phyloP scores from a whole-genome alignment of 768 basidiomycete genomes.

The Podaxis sp. region DNA sequence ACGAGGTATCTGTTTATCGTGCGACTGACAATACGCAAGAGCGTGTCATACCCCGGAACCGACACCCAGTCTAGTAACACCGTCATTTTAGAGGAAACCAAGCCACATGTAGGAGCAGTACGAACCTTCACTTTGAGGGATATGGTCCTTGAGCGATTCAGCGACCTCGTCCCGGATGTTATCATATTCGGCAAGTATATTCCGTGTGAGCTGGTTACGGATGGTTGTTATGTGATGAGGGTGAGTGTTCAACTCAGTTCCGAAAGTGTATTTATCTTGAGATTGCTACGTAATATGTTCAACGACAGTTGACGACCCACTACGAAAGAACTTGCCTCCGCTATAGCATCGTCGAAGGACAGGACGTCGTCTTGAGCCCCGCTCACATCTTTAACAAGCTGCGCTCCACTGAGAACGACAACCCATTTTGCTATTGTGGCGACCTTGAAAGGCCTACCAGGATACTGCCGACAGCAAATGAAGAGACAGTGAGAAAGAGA shows the following conservation, averaged over 20 bases:
- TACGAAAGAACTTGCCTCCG: constrained; percentile 33
- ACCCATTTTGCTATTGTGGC: constrained; percentile 34
- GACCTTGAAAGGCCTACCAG: constrained; percentile 27
- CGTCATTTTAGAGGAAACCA: background rate
- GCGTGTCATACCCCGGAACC: constrained; percentile 24
- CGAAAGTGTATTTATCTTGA: constrained; percentile 7
- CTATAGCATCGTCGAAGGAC: constrained; percentile 30
- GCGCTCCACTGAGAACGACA: constrained; percentile 32
- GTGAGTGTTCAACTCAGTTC: constrained; percentile 3
- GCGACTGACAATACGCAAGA: constrained; percentile 35
- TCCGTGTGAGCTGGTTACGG: constrained; percentile 22
- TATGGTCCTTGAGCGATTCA: constrained; percentile 20
- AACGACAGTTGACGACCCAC: constrained; percentile 18
- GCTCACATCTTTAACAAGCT: constrained; percentile 39
- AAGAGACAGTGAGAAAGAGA: no score
- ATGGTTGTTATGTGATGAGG: constrained; percentile 8
- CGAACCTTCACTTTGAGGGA: constrained; percentile 19
- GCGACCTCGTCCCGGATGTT: constrained; percentile 3
- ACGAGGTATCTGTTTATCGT: constrained; percentile 45
- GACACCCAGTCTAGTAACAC: constrained; percentile 33
- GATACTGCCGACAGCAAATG: constrained; percentile 17
- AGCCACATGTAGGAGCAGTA: background rate
- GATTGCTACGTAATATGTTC: constrained; percentile 8
- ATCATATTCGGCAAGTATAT: constrained; percentile 3
- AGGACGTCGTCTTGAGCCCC: constrained; percentile 37